Conservation (phyloP, 2,329 filamentous ascomycete genomes). For the Hansfordia pulvinata region DNA sequence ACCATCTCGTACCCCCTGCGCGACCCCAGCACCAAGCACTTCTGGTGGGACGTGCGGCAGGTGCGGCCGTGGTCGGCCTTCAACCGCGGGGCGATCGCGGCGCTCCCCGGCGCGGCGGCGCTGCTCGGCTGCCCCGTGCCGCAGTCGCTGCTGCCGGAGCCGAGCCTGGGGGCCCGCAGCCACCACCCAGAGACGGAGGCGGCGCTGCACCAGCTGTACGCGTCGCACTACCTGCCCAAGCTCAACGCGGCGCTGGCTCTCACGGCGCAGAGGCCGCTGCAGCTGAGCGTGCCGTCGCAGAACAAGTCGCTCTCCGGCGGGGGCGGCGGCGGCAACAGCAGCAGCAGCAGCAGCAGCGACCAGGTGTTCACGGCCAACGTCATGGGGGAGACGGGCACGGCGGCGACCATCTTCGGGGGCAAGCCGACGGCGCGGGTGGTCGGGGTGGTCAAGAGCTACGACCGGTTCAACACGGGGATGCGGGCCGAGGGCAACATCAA, state of each 20-base stretch:
- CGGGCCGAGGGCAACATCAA: conserved; percentile 72
- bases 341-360: conserved; percentile 31
- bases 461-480: conserved; percentile 93
- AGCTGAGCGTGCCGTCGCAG: conserved; percentile 29
- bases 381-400: conserved; percentile 40
- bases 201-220: conserved; percentile 62
- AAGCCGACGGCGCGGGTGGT: conserved; percentile 31
- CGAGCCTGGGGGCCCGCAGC: conserved; percentile 37
- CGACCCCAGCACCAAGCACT: conserved; percentile 63
- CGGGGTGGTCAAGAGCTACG: conserved; percentile 77
- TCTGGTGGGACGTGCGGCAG: conserved; percentile 94
- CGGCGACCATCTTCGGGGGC: conserved; percentile 34
- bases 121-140: conserved; percentile 61
- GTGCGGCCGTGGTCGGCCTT: conserved; percentile 74
- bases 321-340: too few relatives aligned
- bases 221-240: conserved; percentile 69
- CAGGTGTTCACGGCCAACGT: conserved; percentile 54
- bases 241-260: conserved; percentile 74
- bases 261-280: conserved; percentile 53
- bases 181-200: conserved; percentile 67
- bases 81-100: conserved; percentile 55
- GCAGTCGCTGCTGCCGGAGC: conserved; percentile 43
- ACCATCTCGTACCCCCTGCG: conserved; percentile 57
- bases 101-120: conserved; percentile 57
- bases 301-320: conserved; percentile 18